Conservation (phyloP, 176 grass and related monocot genomes). For the Zea luxurians region DNA sequence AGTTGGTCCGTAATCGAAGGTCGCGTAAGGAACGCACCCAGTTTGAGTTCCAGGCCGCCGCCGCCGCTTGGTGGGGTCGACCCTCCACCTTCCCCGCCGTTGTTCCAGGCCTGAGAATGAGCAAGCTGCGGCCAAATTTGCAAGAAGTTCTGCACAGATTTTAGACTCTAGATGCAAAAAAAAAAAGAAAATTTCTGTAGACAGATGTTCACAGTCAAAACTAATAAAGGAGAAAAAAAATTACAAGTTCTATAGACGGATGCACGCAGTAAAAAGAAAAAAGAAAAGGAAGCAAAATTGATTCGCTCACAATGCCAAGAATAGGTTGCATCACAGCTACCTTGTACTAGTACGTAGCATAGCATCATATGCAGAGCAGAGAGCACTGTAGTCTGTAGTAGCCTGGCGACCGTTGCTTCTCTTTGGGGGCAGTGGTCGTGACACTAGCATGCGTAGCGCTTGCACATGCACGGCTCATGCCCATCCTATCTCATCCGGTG, state of each 20-base stretch:
- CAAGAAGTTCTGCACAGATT: neutral
- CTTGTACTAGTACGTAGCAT: too few species aligned
- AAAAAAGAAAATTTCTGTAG: neutral
- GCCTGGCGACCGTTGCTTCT: conserved; percentile 4
- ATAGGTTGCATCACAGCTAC: too few species aligned
- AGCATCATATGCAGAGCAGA: too few species aligned
- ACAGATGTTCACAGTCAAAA: neutral
- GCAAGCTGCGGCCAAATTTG: conserved; percentile 50
- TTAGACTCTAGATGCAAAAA: neutral
- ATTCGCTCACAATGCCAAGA: too few species aligned
- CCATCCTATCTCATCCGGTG: too few species aligned
- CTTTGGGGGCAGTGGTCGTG: conserved; percentile 2
- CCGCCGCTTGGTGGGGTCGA: conserved; percentile 46
- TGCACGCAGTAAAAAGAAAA: too few species aligned
- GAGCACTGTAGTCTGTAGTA: too few species aligned
- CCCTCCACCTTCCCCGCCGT: conserved; percentile 38
- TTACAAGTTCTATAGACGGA: too few species aligned
- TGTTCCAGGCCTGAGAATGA: conserved; percentile 57
- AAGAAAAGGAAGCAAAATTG: too few species aligned
- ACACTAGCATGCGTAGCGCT: conserved; percentile 10
- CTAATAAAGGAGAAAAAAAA: neutral
- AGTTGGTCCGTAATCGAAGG: too few species aligned
- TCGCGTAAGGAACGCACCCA: conserved; percentile 40
- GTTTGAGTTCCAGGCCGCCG: conserved; percentile 73
- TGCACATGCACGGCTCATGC: conserved; percentile 31